Base-by-base conservation (phyloP, 768 basidiomycete genomes). In the Multifurca ochricompacta region DNA sequence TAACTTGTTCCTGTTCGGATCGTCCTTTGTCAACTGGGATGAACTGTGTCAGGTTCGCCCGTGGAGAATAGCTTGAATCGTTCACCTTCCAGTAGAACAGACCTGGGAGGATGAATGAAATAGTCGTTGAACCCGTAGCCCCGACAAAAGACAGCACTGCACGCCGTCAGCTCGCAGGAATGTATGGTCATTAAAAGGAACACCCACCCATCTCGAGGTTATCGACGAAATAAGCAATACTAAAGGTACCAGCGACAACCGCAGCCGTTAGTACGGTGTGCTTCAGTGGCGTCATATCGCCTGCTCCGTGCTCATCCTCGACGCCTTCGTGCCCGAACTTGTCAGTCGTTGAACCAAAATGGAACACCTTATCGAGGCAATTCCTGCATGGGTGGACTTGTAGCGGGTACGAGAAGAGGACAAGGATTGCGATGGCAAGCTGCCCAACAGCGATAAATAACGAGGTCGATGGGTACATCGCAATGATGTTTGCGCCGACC, bases 121-220 rank as follows among this genome's bases (percentile, higher is more conserved):
- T 91, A 18, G 93, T 95, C 23, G 94, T 96, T 13, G 91, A 95
- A 11, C 96, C 96, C 1, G 93, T 97, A 21, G 92, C 86, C 1
- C 96, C 96, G 34, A 99, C 95, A 66, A 99, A 96, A 4, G 92
- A 91, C 31, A 98, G 76, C 13, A 98, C 95, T 91, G 64, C 35
- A 21, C 34, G 30, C 39, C 28, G 39, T 64, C 40, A 63, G 48
- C 16, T 47, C 31, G 21, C 21, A 25, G 4, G 11, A 11, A 34
- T 21, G 43, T 34, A 32, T 13, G 8, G 25, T 11, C 21, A 21
- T 14, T 23, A 31, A 39, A 14, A 30, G 36, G 48, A 51, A 37
- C 10, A 68, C 82, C 62, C 63, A 86, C 90, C 87, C 68, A 90
- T 68, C 64, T 83, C 80, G 59, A 95, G 69, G 66, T 90, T 77